Base-by-base conservation (phyloP, 2,329 filamentous ascomycete species). In the Diaporthe citrichinensis region DNA sequence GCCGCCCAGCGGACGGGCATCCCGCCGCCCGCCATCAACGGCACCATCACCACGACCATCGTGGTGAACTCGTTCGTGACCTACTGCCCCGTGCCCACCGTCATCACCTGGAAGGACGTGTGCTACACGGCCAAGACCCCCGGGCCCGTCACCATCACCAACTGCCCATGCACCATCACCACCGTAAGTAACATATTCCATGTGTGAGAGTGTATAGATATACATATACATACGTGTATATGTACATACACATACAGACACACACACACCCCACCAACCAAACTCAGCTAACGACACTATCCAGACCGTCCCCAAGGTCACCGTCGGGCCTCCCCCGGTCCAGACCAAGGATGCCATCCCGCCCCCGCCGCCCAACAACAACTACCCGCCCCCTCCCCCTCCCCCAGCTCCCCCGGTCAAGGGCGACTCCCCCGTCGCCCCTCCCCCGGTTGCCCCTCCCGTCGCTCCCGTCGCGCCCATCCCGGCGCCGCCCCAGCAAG, bases 61-160 rank as follows among this genome's bases (percentile, higher is more conserved):
- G 82, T 85, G 68, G 84, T 85, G 77, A 76, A 79, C 59, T 76
- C 74, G 51, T 85, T 83, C 80, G 83, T 82, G 61, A 87, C 86
- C 51, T 85, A 81, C 78, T 89, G 87, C 83, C 81, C 84, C 8
- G 80, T 86, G 82, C 86, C 90, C 51, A 90, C 90, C 46, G 86
- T 85, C 78, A 79, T 91, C 78, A 88, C 85, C 78, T 84, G 88
- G 82, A 87, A 87, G 80, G 83, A 83, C 80, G 86, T 87, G 81
- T 84, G 84, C 67, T 92, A 89, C 85, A 87, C 88, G 65, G 86
- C 91, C 79, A 88, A 87, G 84, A 87, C 81, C 14, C 46, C 71
- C 34, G 71, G 71, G 49, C 88, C 88, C 73, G 83, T 91, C 78
- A 91, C 88, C 79, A 87, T 92, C 74, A 86, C 85, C 51, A 84